Base-by-base conservation (phyloP, 2,329 filamentous ascomycete genomes). In the Tetracladium maxilliforme region DNA sequence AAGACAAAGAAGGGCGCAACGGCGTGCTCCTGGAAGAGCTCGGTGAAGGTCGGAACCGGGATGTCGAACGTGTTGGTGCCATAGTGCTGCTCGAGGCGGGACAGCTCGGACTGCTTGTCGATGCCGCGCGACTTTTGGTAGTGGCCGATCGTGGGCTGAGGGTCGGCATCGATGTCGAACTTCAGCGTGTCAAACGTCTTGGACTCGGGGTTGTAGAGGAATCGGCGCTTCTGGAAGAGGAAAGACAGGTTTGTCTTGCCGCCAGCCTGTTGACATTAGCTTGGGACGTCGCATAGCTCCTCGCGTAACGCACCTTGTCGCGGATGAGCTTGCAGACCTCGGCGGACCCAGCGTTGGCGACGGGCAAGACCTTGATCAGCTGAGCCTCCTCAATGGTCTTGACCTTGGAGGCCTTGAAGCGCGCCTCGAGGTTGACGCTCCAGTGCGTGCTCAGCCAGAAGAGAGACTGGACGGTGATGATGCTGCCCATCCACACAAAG, bases 1-100 rank as follows among this genome's bases (percentile, higher is more conserved):
- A 98, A 98, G 34, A 98, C 86, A 54, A 98, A 98, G 63, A 98
- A 98, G 5, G 90, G 90, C 13, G 92, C 92, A 13, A 98, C 92
- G 14, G 92, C 87, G 51, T 98, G 92, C 53, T 98, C 90, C 52
- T 92, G 81, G 68, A 93, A 98, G 24, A 98, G 69, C 56, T 98
- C 90, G 25, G 78, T 73, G 40, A 98, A 98, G 8, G 80, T 87
- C 4, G 92, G 90, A 9, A 98, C 86, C 6, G 92, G 90, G 26
- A 98, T 98, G 45, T 98, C 90, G 48, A 98, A 98, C 10, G 80
- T 84, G 48, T 98, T 98, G 41, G 75, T 66, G 42, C 90, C 90
- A 64, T 95, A 98, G 56, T 98, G 80, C 46, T 94, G 78, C 41
- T 87, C 74, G 27, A 94, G 59, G 31, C 73, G 70, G 29, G 78